A percentile compares a stretch with the other conserved stretches of the same genome.
These are phyloP conservation scores for Lycium barbarum DNA, from an alignment of 257 asterid species.

Conservation along the genomic window DNA sequence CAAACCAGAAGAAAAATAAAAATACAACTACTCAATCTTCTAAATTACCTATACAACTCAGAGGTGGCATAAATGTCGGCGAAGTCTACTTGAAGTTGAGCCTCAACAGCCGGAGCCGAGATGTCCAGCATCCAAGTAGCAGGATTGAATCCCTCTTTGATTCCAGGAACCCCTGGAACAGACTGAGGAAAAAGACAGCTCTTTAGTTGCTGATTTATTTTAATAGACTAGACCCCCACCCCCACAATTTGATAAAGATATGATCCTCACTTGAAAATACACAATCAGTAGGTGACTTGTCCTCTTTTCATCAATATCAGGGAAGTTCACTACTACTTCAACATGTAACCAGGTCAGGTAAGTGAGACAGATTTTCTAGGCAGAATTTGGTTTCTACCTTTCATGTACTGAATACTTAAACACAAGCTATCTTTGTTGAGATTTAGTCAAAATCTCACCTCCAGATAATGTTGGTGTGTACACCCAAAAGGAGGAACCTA, in stretches of 20 bases:
- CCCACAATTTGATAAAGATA: not conserved
- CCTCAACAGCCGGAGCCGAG: constrained; percentile 70
- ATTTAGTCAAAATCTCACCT: no score
- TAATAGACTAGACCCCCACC: not conserved
- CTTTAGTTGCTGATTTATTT: not conserved
- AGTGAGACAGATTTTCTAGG: no score
- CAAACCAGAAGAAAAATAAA: constrained; percentile 7
- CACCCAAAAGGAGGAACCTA: no score
- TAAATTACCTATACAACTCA: constrained; percentile 64
- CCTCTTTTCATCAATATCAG: constrained; percentile 91
- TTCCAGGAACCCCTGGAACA: constrained; percentile 73
- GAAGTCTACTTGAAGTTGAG: constrained; percentile 74
- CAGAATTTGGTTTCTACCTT: no score
- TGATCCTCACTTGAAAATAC: constrained; percentile 70
- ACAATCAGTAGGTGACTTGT: constrained; percentile 62
- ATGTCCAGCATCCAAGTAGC: constrained; percentile 95
- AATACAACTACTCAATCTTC: constrained; percentile 3
- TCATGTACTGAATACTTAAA: no score
- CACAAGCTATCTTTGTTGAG: no score
- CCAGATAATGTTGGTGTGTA: no score
- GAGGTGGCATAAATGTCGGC: constrained; percentile 73
- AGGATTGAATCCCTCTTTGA: constrained; percentile 81
- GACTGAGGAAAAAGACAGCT: constrained; percentile 47
- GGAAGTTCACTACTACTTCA: no score
- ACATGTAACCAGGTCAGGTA: no score